Base-by-base conservation (phyloP, 2,329 filamentous ascomycete genomes). In the Talaromyces sp. region DNA sequence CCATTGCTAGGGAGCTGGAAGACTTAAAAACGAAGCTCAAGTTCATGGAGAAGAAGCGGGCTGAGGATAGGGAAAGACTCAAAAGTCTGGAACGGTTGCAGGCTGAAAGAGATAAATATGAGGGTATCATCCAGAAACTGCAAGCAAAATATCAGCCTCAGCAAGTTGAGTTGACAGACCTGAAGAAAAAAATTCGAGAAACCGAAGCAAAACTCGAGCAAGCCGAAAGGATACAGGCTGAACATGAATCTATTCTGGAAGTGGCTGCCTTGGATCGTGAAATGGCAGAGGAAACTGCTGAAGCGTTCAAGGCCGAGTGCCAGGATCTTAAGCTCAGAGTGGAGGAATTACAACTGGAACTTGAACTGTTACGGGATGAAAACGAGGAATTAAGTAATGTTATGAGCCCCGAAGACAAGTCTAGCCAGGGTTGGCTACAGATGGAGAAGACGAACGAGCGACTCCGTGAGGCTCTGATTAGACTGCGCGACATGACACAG, bases 241-340 rank as follows among this genome's bases (percentile, higher is more conserved):
- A 97, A 64, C 87, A 95, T 71, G 94, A 97, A 31, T 83, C 87
- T 3, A 84, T 89, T 6, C 77, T 97, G 67, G 94, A 99, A 74
- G 84, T 94, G 73, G 91, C 91, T 6, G 88, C 89, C 0, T 78
- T 99, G 25, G 94, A 99, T 70, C 85, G 90, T 45, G 93, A 99
- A 73, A 96, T 97, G 89, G 94, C 94, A 0, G 92, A 99, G 72
- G 93, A 97, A 73, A 91, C 86, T 43, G 88, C 89, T 0, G 94
- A 97, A 64, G 85, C 88, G 17, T 79, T 88, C 53, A 94, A 91
- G 70, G 81, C 84, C 1, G 92, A 99, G 68, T 77, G 95, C 22
- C 89, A 96, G 37, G 81, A 84, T 2, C 72, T 96, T 55, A 89
- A 90, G 67, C 77, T 83, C 59, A 91, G 87, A 67, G 76, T 85